Percentiles rank a stretch among this genome's conserved stretches.
Conservation (phyloP, 495 filamentous ascomycete genomes). For the Penicillium arizonense region DNA sequence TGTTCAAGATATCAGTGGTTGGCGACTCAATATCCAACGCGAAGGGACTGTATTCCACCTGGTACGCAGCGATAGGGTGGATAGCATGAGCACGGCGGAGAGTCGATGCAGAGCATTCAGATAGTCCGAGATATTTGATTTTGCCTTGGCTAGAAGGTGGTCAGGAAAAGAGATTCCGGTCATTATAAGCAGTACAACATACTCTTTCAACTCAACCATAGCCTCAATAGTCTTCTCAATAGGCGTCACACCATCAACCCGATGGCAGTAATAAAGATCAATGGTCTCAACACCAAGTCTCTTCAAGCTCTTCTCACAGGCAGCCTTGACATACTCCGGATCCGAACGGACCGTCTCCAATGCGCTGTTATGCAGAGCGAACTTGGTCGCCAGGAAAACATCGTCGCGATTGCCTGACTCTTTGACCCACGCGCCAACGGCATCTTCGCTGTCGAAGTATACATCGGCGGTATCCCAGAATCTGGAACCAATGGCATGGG, state of each 20-base stretch:
- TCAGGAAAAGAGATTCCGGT: neutral
- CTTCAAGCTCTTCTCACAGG: conserved; percentile 52
- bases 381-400: conserved; percentile 61
- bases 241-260: conserved; percentile 38
- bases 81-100: conserved; percentile 62
- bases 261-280: conserved; percentile 59
- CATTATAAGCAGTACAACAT: neutral
- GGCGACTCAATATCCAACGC: conserved; percentile 56
- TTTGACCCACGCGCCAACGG: conserved; percentile 58
- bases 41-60: conserved; percentile 65
- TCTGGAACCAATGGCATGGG: conserved; percentile 49
- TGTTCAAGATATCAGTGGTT: conserved; percentile 46
- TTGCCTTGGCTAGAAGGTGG: conserved; percentile 49
- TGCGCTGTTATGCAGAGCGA: conserved; percentile 34
- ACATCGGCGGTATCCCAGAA: conserved; percentile 62
- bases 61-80: conserved; percentile 58
- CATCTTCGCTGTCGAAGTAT: conserved; percentile 41
- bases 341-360: conserved; percentile 37
- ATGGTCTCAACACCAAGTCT: conserved; percentile 52
- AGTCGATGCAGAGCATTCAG: conserved; percentile 52
- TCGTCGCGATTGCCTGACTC: conserved; percentile 51
- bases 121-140: conserved; percentile 55
- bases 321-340: conserved; percentile 50
- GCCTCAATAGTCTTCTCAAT: conserved; percentile 62
- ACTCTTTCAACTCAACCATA: conserved; percentile 52